Base-by-base conservation (phyloP, 768 basidiomycete species). In the Trametes cingulata region DNA sequence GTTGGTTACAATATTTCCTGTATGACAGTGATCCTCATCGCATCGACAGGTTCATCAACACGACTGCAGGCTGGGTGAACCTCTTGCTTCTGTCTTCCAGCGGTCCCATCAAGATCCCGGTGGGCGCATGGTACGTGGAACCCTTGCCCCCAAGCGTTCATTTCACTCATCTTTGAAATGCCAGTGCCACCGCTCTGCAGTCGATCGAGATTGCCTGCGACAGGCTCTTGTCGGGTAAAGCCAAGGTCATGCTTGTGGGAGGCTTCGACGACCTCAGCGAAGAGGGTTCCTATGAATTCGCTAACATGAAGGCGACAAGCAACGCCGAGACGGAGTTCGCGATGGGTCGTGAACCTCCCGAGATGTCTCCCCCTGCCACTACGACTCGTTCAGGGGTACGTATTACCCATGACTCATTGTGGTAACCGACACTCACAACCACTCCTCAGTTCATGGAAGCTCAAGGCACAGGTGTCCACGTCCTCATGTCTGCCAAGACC, bases 221-320 rank as follows among this genome's bases (percentile, higher is more conserved):
- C 69, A 91, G 93, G 0, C 89, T 99, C 64, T 74, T 96, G 36
- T 90, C 91, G 7, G 92, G 95, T 62, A 99, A 99, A 74, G 97
- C 97, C 35, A 98, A 98, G 78, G 88, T 99, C 71, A 99, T 99
- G 97, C 88, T 99, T 61, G 91, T 96, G 36, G 97, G 97, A 72
- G 97, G 97, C 58, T 98, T 95, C 77, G 97, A 99, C 70, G 97
- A 99, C 73, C 85, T 98, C 73, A 91, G 90, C 64, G 97, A 99
- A 75, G 97, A 99, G 76, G 97, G 96, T 17, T 98, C 96, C 8
- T 98, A 88, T 74, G 96, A 99, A 74, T 99, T 99, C 75, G 97
- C 95, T 50, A 98, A 98, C 80, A 99, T 99, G 97, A 97, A 98
- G 76, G 97, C 97, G 1, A 99, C 97, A 6, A 93, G 91, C 76